Conservation (phyloP, 2,329 filamentous ascomycete genomes). For the Dothiorella sarmentorum region DNA sequence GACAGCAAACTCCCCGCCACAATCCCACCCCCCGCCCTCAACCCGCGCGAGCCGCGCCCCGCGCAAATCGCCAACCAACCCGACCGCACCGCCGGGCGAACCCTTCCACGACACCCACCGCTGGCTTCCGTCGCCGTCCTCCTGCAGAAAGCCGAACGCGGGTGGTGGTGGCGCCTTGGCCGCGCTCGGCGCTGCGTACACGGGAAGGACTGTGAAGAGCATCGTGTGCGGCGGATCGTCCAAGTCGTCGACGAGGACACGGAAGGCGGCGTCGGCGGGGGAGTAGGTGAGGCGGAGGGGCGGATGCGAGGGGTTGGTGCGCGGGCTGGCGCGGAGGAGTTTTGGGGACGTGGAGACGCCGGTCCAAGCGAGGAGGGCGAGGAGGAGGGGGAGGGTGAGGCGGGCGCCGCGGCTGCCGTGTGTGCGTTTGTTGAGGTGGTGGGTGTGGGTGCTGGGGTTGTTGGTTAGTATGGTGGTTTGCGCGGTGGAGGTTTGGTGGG, state of each 20-base stretch:
- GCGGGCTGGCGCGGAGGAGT: not conserved
- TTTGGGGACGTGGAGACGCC: not conserved
- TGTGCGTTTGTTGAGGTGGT: not conserved
- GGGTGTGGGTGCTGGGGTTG: not conserved
- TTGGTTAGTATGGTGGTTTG: not conserved
- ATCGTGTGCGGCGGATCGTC: not conserved
- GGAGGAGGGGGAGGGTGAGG: not conserved
- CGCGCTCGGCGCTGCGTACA: not conserved
- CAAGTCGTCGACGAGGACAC: not conserved
- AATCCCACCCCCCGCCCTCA: not conserved
- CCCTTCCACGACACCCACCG: not conserved
- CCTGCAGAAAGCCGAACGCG: not conserved
- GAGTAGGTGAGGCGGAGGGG: not conserved
- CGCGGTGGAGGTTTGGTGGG: not conserved
- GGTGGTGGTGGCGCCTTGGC: not conserved
- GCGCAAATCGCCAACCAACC: not conserved
- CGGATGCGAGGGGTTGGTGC: accelerated
- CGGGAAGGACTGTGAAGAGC: not conserved
- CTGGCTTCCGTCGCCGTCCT: not conserved
- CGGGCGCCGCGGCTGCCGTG: not conserved
- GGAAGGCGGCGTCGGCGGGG: not conserved
- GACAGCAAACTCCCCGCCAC: not conserved
- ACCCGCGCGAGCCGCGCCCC: not conserved
- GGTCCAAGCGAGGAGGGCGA: not conserved
- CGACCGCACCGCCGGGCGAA: not conserved